Conservation (phyloP, 106 monocot species). For the Iris macrosiphon region DNA sequence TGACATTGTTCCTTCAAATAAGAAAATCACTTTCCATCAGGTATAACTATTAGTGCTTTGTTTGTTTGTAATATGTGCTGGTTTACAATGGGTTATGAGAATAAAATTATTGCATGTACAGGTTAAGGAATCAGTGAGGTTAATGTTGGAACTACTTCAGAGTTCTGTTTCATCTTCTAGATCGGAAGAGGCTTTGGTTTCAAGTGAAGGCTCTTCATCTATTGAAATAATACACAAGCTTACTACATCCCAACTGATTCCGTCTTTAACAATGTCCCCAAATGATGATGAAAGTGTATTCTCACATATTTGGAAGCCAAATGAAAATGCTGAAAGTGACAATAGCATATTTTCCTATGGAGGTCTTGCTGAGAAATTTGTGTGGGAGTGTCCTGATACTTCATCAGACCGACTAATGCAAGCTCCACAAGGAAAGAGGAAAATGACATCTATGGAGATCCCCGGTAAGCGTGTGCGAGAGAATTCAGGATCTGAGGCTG, state of each 20-base stretch:
- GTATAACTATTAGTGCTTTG: slow-evolving; percentile 17
- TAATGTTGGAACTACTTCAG: slow-evolving; percentile 37
- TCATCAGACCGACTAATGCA: slow-evolving; percentile 44
- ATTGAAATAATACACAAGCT: slow-evolving; percentile 11
- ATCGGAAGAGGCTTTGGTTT: slow-evolving; percentile 13
- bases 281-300: slow-evolving; percentile 23
- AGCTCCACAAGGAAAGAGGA: slow-evolving; percentile 50
- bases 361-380: slow-evolving; percentile 50
- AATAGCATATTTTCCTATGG: slow-evolving; percentile 13
- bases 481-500: slow-evolving; percentile 38
- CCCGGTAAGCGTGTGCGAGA: slow-evolving; percentile 60
- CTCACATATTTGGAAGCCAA: slow-evolving; percentile 48
- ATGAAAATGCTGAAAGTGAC: slow-evolving; percentile 26
- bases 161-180: slow-evolving; percentile 15
- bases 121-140: slow-evolving; percentile 50
- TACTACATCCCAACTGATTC: slow-evolving; percentile 28
- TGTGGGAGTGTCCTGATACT: slow-evolving; percentile 88
- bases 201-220: slow-evolving; percentile 10
- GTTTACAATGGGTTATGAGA: neutral
- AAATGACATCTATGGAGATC: slow-evolving; percentile 46
- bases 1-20: slow-evolving; percentile 14
- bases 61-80: neutral
- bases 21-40: slow-evolving; percentile 25
- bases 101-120: slow-evolving; percentile 10
- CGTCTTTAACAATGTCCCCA: slow-evolving; percentile 10